Evolutionary conservation across 768 basidiomycete genomes (phyloP).

Genomic region (Boletus tomentosulus): DNA sequence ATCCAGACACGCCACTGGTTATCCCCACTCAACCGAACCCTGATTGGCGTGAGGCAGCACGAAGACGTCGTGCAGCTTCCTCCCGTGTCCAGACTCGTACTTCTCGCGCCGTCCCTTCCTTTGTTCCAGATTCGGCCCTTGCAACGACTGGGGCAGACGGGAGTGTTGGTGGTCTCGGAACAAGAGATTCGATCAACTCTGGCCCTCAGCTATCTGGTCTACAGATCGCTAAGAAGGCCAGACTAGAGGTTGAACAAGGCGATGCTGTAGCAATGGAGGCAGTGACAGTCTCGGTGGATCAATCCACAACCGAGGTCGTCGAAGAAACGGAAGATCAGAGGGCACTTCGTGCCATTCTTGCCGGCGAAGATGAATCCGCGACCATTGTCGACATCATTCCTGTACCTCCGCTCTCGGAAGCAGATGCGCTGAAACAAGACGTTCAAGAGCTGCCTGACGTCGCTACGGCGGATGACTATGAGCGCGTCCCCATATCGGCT

Average conservation of each 20-base stretch:
- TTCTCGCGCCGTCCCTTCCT: slow-evolving; percentile 34
- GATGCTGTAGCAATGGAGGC: slow-evolving; percentile 5
- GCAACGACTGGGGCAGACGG: slow-evolving; percentile 61
- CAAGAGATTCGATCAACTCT: slow-evolving; percentile 69
- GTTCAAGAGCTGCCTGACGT: slow-evolving; percentile 72
- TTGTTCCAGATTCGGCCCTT: slow-evolving; percentile 60
- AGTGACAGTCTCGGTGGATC: neutral
- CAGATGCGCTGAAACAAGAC: slow-evolving; percentile 82
- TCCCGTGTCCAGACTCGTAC: slow-evolving; percentile 9
- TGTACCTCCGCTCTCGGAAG: slow-evolving; percentile 57
- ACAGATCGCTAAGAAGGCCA: slow-evolving; percentile 40
- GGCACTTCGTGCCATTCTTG: slow-evolving; percentile 77
- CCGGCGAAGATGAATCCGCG: slow-evolving; percentile 40
- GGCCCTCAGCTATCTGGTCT: slow-evolving; percentile 70
- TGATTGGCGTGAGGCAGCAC: slow-evolving; percentile 84
- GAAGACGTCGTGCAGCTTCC: slow-evolving; percentile 44
- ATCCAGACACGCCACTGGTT: slow-evolving; percentile 61
- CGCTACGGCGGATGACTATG: slow-evolving; percentile 82
- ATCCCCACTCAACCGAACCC: slow-evolving; percentile 84
- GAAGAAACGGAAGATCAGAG: slow-evolving; percentile 72
- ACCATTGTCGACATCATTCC: slow-evolving; percentile 60
- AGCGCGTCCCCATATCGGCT: slow-evolving; percentile 83
- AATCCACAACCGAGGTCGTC: slow-evolving; percentile 29
- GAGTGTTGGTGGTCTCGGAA: slow-evolving; percentile 74
- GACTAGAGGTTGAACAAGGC: slow-evolving; percentile 32